Evolutionary conservation across 768 basidiomycete species (phyloP).

Genomic region (Sporobolomyces roseus): DNA sequence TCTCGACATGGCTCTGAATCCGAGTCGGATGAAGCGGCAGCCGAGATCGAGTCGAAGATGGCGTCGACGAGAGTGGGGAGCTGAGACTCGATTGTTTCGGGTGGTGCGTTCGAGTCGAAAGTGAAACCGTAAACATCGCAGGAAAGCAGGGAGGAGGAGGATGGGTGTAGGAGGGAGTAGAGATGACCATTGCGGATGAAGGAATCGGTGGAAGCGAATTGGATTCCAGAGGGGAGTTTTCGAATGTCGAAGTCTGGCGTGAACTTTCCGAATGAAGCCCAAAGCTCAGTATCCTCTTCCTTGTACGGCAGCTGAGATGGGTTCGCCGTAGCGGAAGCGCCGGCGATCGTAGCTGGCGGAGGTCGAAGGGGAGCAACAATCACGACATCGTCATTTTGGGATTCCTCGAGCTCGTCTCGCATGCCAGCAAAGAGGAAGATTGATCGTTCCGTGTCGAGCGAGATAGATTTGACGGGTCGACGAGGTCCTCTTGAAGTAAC

Average conservation of each 20-base stretch:
- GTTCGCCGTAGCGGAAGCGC: no score
- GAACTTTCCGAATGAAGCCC: constrained; percentile 40
- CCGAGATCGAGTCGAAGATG: constrained; percentile 53
- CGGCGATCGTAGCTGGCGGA: no score
- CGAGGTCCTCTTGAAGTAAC: background rate
- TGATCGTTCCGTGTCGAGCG: constrained; percentile 31
- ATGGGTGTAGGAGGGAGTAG: constrained; percentile 55
- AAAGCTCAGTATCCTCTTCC: constrained; percentile 16
- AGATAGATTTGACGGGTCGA: background rate
- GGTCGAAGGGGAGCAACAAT: background rate
- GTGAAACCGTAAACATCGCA: constrained; percentile 45
- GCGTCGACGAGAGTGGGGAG: constrained; percentile 53
- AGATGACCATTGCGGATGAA: constrained; percentile 64
- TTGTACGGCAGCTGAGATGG: background rate
- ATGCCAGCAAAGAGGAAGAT: constrained; percentile 29
- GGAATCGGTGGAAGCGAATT: constrained; percentile 52
- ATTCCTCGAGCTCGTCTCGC: background rate
- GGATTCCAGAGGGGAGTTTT: constrained; percentile 56
- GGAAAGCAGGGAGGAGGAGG: constrained; percentile 46
- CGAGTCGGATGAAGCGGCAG: background rate
- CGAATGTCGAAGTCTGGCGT: constrained; percentile 58
- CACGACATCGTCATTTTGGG: no score
- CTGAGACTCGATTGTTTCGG: constrained; percentile 52
- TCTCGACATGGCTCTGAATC: no score
- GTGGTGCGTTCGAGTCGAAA: constrained; percentile 51